Conservation (phyloP, 495 filamentous ascomycete species). For the Glonium stellatum region DNA sequence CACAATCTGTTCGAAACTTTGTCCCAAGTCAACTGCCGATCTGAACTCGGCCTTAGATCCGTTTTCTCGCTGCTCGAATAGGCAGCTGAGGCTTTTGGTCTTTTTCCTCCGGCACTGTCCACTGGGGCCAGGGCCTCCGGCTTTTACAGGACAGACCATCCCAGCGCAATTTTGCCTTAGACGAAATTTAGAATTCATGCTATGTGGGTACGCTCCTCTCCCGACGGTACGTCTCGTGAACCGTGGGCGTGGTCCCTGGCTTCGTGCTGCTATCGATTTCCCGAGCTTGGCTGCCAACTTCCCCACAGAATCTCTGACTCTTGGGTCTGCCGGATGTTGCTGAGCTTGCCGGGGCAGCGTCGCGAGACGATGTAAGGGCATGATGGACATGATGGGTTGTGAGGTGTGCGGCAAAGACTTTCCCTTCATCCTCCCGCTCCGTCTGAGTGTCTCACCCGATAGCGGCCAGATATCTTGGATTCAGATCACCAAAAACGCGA, state of each 20-base stretch:
- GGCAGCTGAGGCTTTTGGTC: neutral
- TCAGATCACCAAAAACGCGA: neutral
- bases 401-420: neutral
- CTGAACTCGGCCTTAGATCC: neutral
- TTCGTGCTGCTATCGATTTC: neutral
- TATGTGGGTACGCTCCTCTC: conserved; percentile 2
- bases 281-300: neutral
- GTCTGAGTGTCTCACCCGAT: neutral
- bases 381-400: neutral
- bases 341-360: neutral
- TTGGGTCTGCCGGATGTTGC: conserved; percentile 2
- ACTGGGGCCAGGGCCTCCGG: neutral
- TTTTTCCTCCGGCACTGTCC: neutral
- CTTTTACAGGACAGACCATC: neutral
- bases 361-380: no score
- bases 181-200: neutral
- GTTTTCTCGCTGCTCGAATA: conserved; percentile 1
- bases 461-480: neutral
- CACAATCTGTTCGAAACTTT: conserved; percentile 2
- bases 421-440: neutral
- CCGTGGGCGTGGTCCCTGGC: neutral
- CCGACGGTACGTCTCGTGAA: neutral
- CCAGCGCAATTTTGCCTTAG: neutral
- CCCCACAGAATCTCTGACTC: conserved; percentile 1
- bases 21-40: neutral